Evolutionary conservation across 2,329 filamentous ascomycete genomes (phyloP), one percentile per base, ranked within the genome.

Genomic region (Fusarium continuum): DNA sequence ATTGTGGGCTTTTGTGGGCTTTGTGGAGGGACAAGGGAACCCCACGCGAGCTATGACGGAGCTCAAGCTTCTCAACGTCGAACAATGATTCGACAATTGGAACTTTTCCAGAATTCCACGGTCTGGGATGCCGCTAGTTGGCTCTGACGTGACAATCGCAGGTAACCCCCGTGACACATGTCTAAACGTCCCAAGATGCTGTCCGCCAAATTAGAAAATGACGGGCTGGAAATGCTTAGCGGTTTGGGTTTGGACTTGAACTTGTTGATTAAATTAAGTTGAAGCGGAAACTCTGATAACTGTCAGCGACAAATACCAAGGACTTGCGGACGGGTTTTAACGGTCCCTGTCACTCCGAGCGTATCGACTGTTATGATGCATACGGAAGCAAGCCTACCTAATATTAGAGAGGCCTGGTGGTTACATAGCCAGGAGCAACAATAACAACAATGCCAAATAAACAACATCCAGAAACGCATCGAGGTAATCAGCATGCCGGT

Each of bases 31-130:
- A 65, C 63, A 55, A 59, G 63, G 62, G 57, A 54, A 25, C 44
- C 47, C 61, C 47, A 52, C 28, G 39, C 41, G 32, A 56, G 38
- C 58, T 56, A 68, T 63, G 65, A 70, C 54, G 65, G 52, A 66
- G 58, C 58, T 60, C 25, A 49, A 63, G 44, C 56, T 65, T 38
- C 51, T 44, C 56, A 66, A 61, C 43, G 44, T 44, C 43, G 49
- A 45, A 65, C 54, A 31, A 50, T 53, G 56, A 71, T 70, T 71
- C 67, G 69, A 69, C 69, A 71, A 71, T 71, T 71, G 65, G 69
- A 71, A 71, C 55, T 65, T 55, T 71, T 71, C 69, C 69, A 71
- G 69, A 71, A 71, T 64, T 64, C 59, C 59, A 64, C 49, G n/a
- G n/a, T n/a, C 49, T 57, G 50, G 51, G 47, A 34, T 61, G 56